These are phyloP conservation scores for Populus hybrid DNA, from an alignment of 441 rosid species.

Conservation along the genomic window DNA sequence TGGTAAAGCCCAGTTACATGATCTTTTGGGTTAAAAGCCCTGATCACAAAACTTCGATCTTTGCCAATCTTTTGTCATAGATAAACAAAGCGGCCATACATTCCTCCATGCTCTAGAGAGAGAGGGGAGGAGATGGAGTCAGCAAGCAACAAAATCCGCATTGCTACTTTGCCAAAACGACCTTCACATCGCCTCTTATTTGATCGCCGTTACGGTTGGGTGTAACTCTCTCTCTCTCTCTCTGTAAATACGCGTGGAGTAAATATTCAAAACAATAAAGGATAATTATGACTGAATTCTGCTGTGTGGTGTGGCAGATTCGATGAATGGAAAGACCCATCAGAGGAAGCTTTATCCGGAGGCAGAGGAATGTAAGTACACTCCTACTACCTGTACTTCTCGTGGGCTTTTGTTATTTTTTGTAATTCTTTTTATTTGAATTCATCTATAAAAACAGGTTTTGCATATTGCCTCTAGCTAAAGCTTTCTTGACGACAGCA, in stretches of 20 bases:
- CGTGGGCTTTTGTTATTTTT: background rate
- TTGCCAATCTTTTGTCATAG: background rate
- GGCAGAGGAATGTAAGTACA: slow-evolving; percentile 58
- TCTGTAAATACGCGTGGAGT: background rate
- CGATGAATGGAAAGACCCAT: slow-evolving; percentile 64
- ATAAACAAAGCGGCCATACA: background rate
- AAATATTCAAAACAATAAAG: no score
- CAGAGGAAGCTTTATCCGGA: slow-evolving; percentile 59
- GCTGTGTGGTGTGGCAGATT: slow-evolving; percentile 24
- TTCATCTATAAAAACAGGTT: slow-evolving; percentile 31
- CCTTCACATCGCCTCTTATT: slow-evolving; percentile 41
- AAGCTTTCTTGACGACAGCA: slow-evolving; percentile 34
- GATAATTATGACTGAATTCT: background rate
- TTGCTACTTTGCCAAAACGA: background rate
- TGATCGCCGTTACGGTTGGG: slow-evolving; percentile 68
- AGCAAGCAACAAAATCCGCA: background rate
- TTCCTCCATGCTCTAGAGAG: background rate
- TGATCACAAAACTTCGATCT: background rate
- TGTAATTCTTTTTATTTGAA: background rate
- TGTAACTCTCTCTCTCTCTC: slow-evolving; percentile 24
- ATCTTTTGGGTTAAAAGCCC: background rate
- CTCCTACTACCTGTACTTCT: background rate
- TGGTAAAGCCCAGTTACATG: background rate
- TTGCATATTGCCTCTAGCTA: slow-evolving; percentile 50
- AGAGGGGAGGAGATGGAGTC: background rate